These are phyloP conservation scores for Ophiocytium majus DNA, from an alignment of 352 stramenopile genomes.

Conservation along the genomic window DNA sequence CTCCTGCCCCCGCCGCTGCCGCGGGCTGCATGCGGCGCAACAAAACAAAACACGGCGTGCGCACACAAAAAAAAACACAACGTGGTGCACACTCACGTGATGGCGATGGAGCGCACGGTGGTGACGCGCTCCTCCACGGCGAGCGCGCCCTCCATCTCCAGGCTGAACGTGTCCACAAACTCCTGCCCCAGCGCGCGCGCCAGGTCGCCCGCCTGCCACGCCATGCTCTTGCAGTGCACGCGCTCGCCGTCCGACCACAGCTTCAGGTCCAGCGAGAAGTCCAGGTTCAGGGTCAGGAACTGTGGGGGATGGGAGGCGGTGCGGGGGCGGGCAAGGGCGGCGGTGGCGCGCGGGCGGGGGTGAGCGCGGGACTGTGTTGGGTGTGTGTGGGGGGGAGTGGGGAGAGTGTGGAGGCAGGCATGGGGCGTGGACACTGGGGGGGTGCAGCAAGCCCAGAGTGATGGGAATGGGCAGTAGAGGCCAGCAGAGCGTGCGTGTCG, in stretches of 20 bases:
- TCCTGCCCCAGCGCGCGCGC: conserved; percentile 39
- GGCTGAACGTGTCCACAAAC: conserved; percentile 48
- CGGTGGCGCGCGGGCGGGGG: neutral
- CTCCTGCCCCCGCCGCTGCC: no score
- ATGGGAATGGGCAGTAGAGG: no score
- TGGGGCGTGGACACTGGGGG: no score
- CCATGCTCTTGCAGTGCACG: conserved; percentile 44
- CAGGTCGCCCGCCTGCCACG: conserved; percentile 40
- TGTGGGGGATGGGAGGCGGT: neutral
- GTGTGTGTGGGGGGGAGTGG: no score
- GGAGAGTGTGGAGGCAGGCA: no score
- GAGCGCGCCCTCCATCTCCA: conserved; percentile 48
- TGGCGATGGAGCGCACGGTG: conserved; percentile 36
- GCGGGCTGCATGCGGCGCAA: no score
- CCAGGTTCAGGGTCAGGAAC: conserved; percentile 45
- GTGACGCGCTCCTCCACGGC: conserved; percentile 46
- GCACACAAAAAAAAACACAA: no score
- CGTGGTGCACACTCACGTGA: conserved; percentile 34
- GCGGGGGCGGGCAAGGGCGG: neutral
- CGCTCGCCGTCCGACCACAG: conserved; percentile 22
- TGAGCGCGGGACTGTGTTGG: no score
- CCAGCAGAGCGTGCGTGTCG: no score
- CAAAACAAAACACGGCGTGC: no score
- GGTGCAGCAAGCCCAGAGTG: no score
- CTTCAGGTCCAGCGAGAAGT: conserved; percentile 47